Percentiles rank a stretch among this genome's conserved stretches.
phyloP scores from a whole-genome alignment of 768 basidiomycete species.

The Lanmaoa pseudosensibilis region DNA sequence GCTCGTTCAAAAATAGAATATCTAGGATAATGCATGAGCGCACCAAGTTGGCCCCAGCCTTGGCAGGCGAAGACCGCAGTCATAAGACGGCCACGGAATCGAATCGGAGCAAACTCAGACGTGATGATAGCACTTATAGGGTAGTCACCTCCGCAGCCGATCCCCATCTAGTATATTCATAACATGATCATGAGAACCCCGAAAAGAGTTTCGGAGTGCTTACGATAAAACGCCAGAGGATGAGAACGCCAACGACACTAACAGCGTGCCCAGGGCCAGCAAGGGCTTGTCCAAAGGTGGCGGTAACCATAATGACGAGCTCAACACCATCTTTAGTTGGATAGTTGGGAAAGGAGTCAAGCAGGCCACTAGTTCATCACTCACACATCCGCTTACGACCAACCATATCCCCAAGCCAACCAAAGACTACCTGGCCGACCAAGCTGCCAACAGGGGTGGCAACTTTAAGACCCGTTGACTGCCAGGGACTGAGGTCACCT shows the following conservation, averaged over 20 bases:
- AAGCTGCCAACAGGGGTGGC: slow-evolving; percentile 74
- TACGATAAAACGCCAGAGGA: slow-evolving; percentile 81
- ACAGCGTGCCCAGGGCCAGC: slow-evolving; percentile 62
- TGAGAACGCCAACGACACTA: slow-evolving; percentile 64
- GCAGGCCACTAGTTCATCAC: slow-evolving; percentile 29
- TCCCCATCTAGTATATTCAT: slow-evolving; percentile 50
- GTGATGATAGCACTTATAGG: slow-evolving; percentile 81
- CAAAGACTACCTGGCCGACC: slow-evolving; percentile 72
- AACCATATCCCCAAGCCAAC: slow-evolving; percentile 71
- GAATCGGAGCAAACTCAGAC: slow-evolving; percentile 82
- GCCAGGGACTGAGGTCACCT: slow-evolving; percentile 46
- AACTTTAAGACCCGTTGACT: slow-evolving; percentile 77
- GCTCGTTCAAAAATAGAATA: neutral
- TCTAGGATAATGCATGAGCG: slow-evolving; percentile 19
- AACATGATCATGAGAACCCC: neutral
- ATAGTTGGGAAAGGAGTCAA: neutral
- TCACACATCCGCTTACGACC: slow-evolving; percentile 79
- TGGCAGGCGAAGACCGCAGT: slow-evolving; percentile 81
- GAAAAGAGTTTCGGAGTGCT: slow-evolving; percentile 9
- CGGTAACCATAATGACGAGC: slow-evolving; percentile 75
- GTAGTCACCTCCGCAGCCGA: slow-evolving; percentile 88
- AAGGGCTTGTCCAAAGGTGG: slow-evolving; percentile 76
- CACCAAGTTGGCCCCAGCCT: slow-evolving; percentile 87
- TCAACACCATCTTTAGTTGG: slow-evolving; percentile 43
- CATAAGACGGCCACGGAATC: slow-evolving; percentile 83